Evolutionary conservation across 805 yeast genomes (phyloP), one percentile per base, ranked within the genome.

Genomic region (Teunomyces pallodes): DNA sequence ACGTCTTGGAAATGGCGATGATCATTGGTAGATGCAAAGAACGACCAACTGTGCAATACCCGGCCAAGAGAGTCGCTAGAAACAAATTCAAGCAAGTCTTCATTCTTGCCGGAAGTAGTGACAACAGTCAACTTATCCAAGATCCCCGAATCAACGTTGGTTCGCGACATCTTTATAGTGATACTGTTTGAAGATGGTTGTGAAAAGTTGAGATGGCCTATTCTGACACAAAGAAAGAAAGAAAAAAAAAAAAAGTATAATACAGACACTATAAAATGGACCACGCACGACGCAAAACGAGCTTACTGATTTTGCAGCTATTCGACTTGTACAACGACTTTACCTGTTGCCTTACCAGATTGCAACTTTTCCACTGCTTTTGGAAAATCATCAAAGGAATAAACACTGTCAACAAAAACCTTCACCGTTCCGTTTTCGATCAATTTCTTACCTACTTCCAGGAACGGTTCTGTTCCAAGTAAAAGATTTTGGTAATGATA

Each of bases 341-440:
- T 89, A 32, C 96, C 96, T 47, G 75, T 79, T 6, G 84, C 82
- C 42, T 61, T 68, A 48, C 80, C 76, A 29, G 72, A 61, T 6
- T 61, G 61, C 27, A 85, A 60, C 52, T 68, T 69, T 7, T 77
- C 76, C 40, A 78, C 61, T 1, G 90, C 94, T 7, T 69, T 60
- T 42, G 74, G 52, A 52, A 61, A 79, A 13, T 85, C 77, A 2
- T 69, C 75, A 52, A 84, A 74, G 12, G 71, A 60, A 51, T 68
- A 75, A 30, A 75, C 76, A 4, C 83, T 72, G 58, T 86, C 92
- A 42, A 87, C 70, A 5, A 69, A 61, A 4, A 82, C 67, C 42
- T 65, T 61, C 46, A 81, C 56, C 10, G 71, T 60, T 1, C 79
- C 80, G 14, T 69, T 68, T 26, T 69, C 74, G 49, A 84, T 62